Base-by-base conservation (phyloP, 345 rosid genomes). In the Aquilaria yunnanensis region DNA sequence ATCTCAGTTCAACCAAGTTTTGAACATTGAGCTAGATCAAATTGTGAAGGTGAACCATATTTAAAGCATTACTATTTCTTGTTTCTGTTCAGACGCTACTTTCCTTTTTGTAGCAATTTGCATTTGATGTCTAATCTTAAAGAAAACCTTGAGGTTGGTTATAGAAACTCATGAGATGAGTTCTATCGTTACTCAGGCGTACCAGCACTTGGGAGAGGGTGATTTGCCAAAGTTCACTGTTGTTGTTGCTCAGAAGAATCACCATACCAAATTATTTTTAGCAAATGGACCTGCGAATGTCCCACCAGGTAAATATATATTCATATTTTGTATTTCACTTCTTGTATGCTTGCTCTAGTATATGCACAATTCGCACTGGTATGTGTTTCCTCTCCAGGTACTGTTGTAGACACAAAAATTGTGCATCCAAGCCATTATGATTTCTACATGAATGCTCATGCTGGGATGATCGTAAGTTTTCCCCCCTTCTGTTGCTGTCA, bases 391-490 rank as follows among this genome's bases (percentile, higher is more conserved):
- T 72, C 64, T 51, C 9, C 79, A 86, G 97, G 96, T 65, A 93
- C 97, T 6, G 84, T 90, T 14, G 96, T 93, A 74, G 97, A 90
- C 67, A 79, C 90, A 62, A 78, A 75, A 68, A 80, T 92, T 34
- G 90, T 85, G 63, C 96, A 92, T 72, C 93, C 96, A 6, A 83
- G 78, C 57, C 84, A 87, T 75, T 89, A 83, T 52, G 96, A 92
- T 68, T 92, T 89, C 80, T 92, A 83, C 79, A 80, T 92, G 96
- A 87, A 96, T 70, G 83, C 96, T 61, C 98, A 89, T 54, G 84
- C 86, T 8, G 96, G 96, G 59, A 75, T 67, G 71, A 71, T 88
- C 31, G 97, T 93, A 73, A 72, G 96, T 76, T 62, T 53, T 23
- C 0, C 23, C 23, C 23, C 23, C 23, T 23, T 13, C 51, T 47